These are phyloP conservation scores for Pleurozium schreberi DNA, from an alignment of 225 moss, liverwort and hornwort species.

Conservation along the genomic window DNA sequence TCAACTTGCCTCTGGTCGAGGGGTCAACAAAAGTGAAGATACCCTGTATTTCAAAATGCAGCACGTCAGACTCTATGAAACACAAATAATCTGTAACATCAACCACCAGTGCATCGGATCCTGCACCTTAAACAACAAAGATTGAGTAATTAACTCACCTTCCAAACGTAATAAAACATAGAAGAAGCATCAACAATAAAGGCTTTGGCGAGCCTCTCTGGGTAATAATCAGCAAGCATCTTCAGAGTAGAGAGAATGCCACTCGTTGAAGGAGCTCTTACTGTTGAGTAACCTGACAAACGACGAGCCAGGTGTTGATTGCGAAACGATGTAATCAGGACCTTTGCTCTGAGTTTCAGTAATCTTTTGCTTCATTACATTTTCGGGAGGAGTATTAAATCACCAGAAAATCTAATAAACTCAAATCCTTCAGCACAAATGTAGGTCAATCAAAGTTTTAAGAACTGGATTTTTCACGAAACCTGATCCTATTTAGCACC, in stretches of 20 bases:
- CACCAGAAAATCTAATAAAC: neutral
- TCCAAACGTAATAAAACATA: constrained; percentile 89
- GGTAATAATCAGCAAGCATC: constrained; percentile 85
- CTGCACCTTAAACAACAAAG: neutral
- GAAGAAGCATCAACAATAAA: constrained; percentile 86
- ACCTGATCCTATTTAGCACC: neutral
- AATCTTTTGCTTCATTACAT: neutral
- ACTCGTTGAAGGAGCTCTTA: constrained; percentile 66
- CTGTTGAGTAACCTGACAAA: constrained; percentile 58
- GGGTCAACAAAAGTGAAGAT: constrained; percentile 70
- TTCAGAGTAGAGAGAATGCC: constrained; percentile 72
- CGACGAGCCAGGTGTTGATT: neutral
- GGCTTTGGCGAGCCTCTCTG: constrained; percentile 82
- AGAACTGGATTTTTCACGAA: neutral
- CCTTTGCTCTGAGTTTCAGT: neutral
- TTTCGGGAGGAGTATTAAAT: neutral
- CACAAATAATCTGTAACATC: neutral
- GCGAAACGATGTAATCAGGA: neutral
- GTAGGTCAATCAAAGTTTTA: neutral
- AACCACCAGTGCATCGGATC: neutral
- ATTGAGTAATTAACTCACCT: constrained; percentile 33
- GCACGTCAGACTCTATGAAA: neutral
- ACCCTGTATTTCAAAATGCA: constrained; percentile 41
- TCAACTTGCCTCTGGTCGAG: constrained; percentile 57
- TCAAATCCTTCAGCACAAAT: neutral